Conservation (phyloP, 2,329 filamentous ascomycete genomes). For the Cadophora gregata region DNA sequence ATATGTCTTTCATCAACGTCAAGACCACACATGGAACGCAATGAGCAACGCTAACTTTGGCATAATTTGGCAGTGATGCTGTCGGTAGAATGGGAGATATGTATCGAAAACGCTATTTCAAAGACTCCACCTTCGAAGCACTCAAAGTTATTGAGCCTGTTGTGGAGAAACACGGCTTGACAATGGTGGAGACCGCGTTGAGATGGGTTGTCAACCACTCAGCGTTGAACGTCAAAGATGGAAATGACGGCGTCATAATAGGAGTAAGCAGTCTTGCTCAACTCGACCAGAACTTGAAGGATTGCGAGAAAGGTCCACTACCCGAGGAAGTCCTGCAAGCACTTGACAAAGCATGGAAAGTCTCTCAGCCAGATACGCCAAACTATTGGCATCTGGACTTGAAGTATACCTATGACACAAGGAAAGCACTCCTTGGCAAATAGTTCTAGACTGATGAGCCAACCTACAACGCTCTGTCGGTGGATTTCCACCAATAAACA, state of each 20-base stretch:
- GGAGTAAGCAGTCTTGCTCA: slow-evolving; percentile 50
- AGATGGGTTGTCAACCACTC: slow-evolving; percentile 66
- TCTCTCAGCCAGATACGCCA: slow-evolving; percentile 55
- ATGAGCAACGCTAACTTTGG: neutral
- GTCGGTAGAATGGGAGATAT: slow-evolving; percentile 49
- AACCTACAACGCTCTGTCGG: neutral
- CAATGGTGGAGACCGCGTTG: slow-evolving; percentile 64
- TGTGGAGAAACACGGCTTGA: slow-evolving; percentile 62
- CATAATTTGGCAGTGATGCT: slow-evolving; percentile 49
- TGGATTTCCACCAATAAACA: neutral
- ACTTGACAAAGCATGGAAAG: slow-evolving; percentile 68
- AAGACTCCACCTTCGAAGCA: slow-evolving; percentile 56
- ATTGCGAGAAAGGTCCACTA: slow-evolving; percentile 59
- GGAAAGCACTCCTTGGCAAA: slow-evolving; percentile 31
- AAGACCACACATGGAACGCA: no score
- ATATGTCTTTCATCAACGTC: neutral
- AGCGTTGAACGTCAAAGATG: slow-evolving; percentile 56
- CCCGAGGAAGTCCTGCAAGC: slow-evolving; percentile 68
- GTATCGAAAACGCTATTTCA: slow-evolving; percentile 66
- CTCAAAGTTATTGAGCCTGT: slow-evolving; percentile 64
- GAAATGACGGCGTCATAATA: slow-evolving; percentile 50
- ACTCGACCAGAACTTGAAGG: slow-evolving; percentile 49
- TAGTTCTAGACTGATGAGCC: neutral
- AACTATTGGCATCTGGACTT: slow-evolving; percentile 45
- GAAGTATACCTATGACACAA: slow-evolving; percentile 39